These are phyloP conservation scores for Avicennia marina DNA, from an alignment of 257 asterid genomes.

Conservation along the genomic window DNA sequence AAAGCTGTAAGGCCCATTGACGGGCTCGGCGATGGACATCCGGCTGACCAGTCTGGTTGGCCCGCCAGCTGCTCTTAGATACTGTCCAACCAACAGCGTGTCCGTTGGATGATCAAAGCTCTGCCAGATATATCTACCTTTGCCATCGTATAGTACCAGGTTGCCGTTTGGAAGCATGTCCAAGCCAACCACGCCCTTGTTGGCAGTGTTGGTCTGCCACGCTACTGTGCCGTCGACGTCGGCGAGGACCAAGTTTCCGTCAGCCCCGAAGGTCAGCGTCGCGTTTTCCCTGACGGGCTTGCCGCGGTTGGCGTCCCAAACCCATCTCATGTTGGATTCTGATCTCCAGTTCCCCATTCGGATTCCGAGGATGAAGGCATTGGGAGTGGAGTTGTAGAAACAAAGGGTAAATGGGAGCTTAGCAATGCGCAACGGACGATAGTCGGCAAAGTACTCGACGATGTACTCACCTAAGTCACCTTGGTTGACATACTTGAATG, in stretches of 20 bases:
- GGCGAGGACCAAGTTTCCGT: slow-evolving; percentile 28
- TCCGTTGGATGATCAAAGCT: slow-evolving; percentile 33
- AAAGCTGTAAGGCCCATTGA: slow-evolving; percentile 24
- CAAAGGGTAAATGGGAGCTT: slow-evolving; percentile 23
- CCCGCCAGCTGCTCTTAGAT: slow-evolving; percentile 12
- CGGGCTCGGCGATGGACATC: slow-evolving; percentile 1
- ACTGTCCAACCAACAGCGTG: slow-evolving; percentile 27
- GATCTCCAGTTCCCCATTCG: slow-evolving; percentile 16
- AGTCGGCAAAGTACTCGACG: slow-evolving; percentile 23
- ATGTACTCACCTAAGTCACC: slow-evolving; percentile 23
- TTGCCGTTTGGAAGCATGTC: slow-evolving; percentile 28
- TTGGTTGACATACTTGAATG: slow-evolving; percentile 24
- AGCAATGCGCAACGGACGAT: slow-evolving; percentile 9
- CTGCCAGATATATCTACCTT: slow-evolving; percentile 25
- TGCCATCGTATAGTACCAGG: slow-evolving; percentile 21
- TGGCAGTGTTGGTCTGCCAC: slow-evolving; percentile 25
- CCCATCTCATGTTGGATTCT: slow-evolving; percentile 27
- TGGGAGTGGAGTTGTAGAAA: slow-evolving; percentile 29
- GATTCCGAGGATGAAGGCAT: slow-evolving; percentile 21
- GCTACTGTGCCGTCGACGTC: slow-evolving; percentile 23
- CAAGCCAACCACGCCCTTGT: slow-evolving; percentile 25
- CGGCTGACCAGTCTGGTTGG: slow-evolving; percentile 24
- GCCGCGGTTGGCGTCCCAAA: slow-evolving; percentile 29
- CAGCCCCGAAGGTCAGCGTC: slow-evolving; percentile 13
- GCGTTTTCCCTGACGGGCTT: slow-evolving; percentile 29